phyloP scores from a whole-genome alignment of 345 rosid genomes.

The Pistacia integerrima region DNA sequence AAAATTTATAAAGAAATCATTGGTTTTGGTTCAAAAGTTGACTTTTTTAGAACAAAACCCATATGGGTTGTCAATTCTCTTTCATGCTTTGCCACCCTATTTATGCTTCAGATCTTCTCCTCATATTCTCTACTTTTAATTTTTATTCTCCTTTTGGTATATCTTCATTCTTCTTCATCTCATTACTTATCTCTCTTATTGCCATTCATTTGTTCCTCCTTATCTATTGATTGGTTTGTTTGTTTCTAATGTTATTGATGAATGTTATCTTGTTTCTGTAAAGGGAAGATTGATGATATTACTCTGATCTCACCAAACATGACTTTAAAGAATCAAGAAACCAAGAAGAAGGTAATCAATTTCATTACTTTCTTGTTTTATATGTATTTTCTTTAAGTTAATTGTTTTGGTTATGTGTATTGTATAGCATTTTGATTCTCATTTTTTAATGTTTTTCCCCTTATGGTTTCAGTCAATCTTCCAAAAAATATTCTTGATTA shows the following conservation, averaged over 20 bases:
- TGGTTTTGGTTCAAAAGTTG: constrained; percentile 20
- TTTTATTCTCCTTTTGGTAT: neutral
- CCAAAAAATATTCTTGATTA: constrained; percentile 35
- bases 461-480: constrained; percentile 37
- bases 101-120: constrained; percentile 10
- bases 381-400: too few species aligned
- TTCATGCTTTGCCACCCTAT: constrained; percentile 11
- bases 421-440: neutral
- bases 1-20: neutral
- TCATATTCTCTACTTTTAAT: constrained; percentile 5
- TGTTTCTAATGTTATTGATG: constrained; percentile 1
- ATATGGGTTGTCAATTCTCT: constrained; percentile 16
- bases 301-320: constrained; percentile 17
- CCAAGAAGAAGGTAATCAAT: constrained; percentile 36
- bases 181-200: neutral
- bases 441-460: neutral
- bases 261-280: constrained; percentile 3
- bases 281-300: constrained; percentile 22
- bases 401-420: too few species aligned
- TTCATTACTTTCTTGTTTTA: neutral
- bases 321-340: constrained; percentile 41
- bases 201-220: neutral
- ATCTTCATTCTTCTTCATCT: neutral
- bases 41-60: constrained; percentile 31
- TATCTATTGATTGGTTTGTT: neutral